Evolutionary conservation across 441 rosid species (phyloP).

Genomic region (Pelargonium fulgidum): DNA sequence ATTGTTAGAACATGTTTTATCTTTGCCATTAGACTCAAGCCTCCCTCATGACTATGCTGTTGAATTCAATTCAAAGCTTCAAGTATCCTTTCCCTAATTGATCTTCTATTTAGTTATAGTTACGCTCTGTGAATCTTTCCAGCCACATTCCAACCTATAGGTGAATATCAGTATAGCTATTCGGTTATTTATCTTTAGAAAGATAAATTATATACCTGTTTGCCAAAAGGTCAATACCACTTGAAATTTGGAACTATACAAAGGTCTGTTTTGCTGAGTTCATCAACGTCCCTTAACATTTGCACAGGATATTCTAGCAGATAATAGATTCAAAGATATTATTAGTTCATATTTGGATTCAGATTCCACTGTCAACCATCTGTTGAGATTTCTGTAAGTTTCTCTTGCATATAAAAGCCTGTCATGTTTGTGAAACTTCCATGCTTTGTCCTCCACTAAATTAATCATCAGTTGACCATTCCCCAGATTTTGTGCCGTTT

Average conservation of each 20-base stretch:
- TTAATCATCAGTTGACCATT: conserved; percentile 16
- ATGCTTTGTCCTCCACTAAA: conserved; percentile 22
- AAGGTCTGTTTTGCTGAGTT: neutral
- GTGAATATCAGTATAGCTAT: neutral
- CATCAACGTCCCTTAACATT: conserved; percentile 34
- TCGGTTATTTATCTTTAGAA: neutral
- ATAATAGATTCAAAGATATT: conserved; percentile 60
- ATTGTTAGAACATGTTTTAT: conserved; percentile 64
- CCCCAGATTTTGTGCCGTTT: conserved; percentile 67
- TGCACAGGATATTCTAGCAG: conserved; percentile 53
- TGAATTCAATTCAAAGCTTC: conserved; percentile 69
- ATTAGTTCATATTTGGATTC: conserved; percentile 37
- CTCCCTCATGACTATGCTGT: conserved; percentile 53
- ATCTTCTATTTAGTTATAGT: neutral
- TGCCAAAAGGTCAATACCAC: neutral
- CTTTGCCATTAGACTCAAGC: conserved; percentile 63
- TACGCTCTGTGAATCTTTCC: neutral
- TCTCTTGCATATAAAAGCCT: conserved; percentile 15
- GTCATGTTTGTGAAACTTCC: conserved; percentile 14
- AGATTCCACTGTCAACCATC: conserved; percentile 48
- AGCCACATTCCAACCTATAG: neutral
- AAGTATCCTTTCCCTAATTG: conserved; percentile 42
- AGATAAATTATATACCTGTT: neutral
- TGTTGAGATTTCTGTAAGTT: conserved; percentile 74
- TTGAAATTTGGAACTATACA: neutral